Conservation (phyloP, 352 stramenopile species). For the Phytophthora cryptogea region DNA sequence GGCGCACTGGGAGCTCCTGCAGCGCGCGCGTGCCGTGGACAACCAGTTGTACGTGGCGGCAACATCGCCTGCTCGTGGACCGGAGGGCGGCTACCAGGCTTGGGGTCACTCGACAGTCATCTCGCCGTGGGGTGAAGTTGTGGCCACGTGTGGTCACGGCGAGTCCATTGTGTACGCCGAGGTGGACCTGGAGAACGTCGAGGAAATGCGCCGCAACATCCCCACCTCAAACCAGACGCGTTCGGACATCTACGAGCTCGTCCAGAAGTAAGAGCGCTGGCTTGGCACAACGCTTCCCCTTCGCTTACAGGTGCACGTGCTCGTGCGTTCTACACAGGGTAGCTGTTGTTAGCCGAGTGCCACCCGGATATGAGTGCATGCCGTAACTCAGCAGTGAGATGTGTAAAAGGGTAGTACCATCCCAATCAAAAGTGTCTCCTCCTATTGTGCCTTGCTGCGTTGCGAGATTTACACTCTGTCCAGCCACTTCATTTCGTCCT, state of each 20-base stretch:
- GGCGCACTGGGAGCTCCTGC: constrained; percentile 99
- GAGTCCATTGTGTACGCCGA: constrained; percentile 95
- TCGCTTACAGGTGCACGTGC: background rate
- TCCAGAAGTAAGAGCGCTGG: constrained; percentile 66
- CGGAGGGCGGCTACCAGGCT: constrained; percentile 96
- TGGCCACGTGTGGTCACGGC: constrained; percentile 94
- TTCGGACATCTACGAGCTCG: constrained; percentile 94
- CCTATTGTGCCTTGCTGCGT: constrained; percentile 13
- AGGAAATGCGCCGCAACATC: constrained; percentile 96
- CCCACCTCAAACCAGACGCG: constrained; percentile 95
- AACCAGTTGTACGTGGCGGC: constrained; percentile 97
- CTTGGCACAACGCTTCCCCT: constrained; percentile 7
- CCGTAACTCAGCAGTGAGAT: constrained; percentile 26
- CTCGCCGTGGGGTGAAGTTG: constrained; percentile 97
- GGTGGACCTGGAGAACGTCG: constrained; percentile 93
- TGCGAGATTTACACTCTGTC: constrained; percentile 40
- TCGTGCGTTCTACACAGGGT: constrained; percentile 1
- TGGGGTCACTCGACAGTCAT: constrained; percentile 98
- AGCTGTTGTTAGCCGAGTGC: background rate
- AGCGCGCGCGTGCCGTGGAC: constrained; percentile 94
- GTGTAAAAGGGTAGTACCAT: constrained; percentile 34
- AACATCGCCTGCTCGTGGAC: constrained; percentile 95
- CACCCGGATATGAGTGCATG: constrained; percentile 17
- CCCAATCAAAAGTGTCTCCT: constrained; percentile 21
- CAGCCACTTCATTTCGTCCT: constrained; percentile 82